Evolutionary conservation across 495 filamentous ascomycete genomes (phyloP).

Genomic region (Hypoxylon cercidicola): DNA sequence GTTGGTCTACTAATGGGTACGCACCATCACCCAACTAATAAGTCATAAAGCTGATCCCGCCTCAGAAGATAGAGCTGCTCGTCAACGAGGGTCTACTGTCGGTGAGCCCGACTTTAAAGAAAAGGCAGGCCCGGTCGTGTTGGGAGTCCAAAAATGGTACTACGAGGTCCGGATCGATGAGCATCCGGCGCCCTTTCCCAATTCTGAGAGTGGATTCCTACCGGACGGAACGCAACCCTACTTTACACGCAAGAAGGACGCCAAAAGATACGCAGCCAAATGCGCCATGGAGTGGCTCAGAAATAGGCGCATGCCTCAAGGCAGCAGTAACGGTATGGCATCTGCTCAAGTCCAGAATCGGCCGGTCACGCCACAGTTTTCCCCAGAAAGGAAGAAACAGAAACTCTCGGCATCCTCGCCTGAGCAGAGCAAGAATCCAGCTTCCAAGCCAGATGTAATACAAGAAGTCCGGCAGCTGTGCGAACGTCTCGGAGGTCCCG

Average conservation of each 20-base stretch:
- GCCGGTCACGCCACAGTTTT: conserved; percentile 9
- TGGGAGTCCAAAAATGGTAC: conserved; percentile 28
- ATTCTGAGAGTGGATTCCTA: conserved; percentile 32
- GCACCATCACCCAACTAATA: not conserved
- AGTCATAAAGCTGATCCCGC: conserved; percentile 12
- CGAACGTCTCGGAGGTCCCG: conserved; percentile 3
- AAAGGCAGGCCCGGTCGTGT: conserved; percentile 12
- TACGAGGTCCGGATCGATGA: conserved; percentile 36
- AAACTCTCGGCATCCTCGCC: conserved; percentile 23
- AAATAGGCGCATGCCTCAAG: conserved; percentile 38
- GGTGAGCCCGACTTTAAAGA: conserved; percentile 19
- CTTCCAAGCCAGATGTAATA: conserved; percentile 29
- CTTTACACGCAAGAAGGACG: conserved; percentile 55
- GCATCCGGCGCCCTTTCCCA: conserved; percentile 42
- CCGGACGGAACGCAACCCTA: conserved; percentile 22
- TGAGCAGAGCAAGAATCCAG: not conserved
- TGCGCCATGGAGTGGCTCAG: conserved; percentile 54
- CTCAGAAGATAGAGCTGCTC: conserved; percentile 36
- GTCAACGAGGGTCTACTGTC: conserved; percentile 12
- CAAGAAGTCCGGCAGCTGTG: conserved; percentile 19
- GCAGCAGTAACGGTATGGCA: conserved; percentile 20
- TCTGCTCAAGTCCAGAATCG: conserved; percentile 6
- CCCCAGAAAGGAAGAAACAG: conserved; percentile 29
- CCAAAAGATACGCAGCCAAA: conserved; percentile 58
- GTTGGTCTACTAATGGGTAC: conserved; percentile 50